Base-by-base conservation (phyloP, 257 asterid genomes). In the Mentha longifolia region DNA sequence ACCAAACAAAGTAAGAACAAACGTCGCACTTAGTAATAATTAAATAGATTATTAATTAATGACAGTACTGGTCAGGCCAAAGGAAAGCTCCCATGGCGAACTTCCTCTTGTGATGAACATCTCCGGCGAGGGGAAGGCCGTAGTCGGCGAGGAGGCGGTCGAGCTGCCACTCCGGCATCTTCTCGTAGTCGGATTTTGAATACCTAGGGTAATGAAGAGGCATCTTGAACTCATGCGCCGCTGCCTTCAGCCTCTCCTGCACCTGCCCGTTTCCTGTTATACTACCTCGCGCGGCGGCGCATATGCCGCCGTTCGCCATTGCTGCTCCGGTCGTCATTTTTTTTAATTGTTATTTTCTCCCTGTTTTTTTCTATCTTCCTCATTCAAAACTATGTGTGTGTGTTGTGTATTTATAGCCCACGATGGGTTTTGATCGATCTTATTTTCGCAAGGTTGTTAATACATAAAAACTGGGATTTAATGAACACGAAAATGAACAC, bases 31-130 rank as follows among this genome's bases (percentile, higher is more conserved):
- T 35, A 6, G 5, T 35, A 35, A 35, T 35, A 11, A n/a, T n/a
- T n/a, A 3, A 42, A 42, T 2, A 15, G 6, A 15, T 15, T 66
- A 65, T 28, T n/a, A n/a, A n/a, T n/a, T n/a, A 15, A 31, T 8
- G 43, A 17, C 13, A 46, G 15, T 3, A 46, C 5, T 11, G 7
- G 9, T 28, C 69, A 7, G 89, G 81, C 86, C 87, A 77, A 46
- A 82, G 87, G 45, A 82, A 84, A 6, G 89, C 85, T 51, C 87
- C 87, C 55, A 77, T 82, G 58, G 89, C 87, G n/a, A 77, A 84
- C 35, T 80, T 82, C 68, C 89, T 75, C 77, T 84, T 84, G 19
- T 82, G 80, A 62, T 65, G 60, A 73, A 79, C 16, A 65, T 69
- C 79, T 49, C 86, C 89, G 63, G 2, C 11, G 9, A 65, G 62